These are phyloP conservation scores for Sclerotinia trifoliorum DNA, from an alignment of 2,329 filamentous ascomycete species.

Conservation along the genomic window DNA sequence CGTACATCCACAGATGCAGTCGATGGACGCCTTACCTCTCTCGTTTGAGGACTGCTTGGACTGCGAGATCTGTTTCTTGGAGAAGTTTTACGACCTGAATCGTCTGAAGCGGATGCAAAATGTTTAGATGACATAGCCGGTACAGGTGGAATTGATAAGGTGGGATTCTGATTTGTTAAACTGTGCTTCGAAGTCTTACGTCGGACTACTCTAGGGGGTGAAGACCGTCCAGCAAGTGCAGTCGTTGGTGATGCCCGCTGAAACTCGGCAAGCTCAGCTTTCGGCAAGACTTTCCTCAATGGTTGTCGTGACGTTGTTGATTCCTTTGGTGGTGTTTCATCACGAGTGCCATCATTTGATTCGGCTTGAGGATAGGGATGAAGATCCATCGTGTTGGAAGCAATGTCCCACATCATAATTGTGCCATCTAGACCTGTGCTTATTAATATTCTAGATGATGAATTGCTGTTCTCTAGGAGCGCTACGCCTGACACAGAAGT, in stretches of 20 bases:
- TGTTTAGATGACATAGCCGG: constrained; percentile 34
- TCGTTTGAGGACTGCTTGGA: constrained; percentile 30
- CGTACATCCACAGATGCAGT: constrained; percentile 49
- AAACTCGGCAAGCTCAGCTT: constrained; percentile 82
- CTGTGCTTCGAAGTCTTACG: constrained; percentile 54
- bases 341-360: constrained; percentile 16
- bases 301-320: constrained; percentile 64
- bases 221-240: constrained; percentile 48
- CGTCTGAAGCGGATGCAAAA: constrained; percentile 36
- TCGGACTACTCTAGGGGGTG: constrained; percentile 54
- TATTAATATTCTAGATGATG: constrained; percentile 58
- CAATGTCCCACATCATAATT: constrained; percentile 68
- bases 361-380: constrained; percentile 32
- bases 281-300: constrained; percentile 80
- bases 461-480: constrained; percentile 58
- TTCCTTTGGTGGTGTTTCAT: constrained; percentile 45
- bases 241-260: constrained; percentile 50
- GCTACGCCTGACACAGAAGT: constrained; percentile 87
- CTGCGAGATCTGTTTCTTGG: constrained; percentile 37
- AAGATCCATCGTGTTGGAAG: constrained; percentile 29
- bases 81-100: constrained; percentile 29
- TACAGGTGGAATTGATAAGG: constrained; percentile 41
- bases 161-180: constrained; percentile 52
- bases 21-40: constrained; percentile 51
- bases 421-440: constrained; percentile 79